Conservation (phyloP, 371 early-diverging fungal genomes). For the Mucor lusitanicus region DNA sequence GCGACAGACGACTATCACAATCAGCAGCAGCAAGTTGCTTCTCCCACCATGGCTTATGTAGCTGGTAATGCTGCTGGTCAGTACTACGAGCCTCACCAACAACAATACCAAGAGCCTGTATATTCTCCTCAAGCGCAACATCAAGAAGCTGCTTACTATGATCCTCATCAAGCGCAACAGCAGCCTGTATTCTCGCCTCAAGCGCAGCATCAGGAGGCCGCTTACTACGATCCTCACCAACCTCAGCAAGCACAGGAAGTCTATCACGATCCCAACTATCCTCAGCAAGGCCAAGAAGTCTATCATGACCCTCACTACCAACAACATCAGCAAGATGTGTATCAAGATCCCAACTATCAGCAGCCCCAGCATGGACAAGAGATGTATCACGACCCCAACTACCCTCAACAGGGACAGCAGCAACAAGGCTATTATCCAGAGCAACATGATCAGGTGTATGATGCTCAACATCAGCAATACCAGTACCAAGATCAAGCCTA, state of each 20-base stretch:
- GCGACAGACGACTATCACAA: neutral
- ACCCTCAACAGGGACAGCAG: constrained; percentile 4
- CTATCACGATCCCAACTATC: constrained; percentile 2
- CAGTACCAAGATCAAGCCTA: neutral
- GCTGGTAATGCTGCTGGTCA: constrained; percentile 10
- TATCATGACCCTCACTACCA: constrained; percentile 17
- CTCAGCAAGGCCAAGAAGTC: neutral
- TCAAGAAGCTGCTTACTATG: constrained; percentile 9
- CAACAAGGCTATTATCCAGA: constrained; percentile 4
- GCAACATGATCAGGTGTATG: neutral
- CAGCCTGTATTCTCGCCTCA: constrained; percentile 5
- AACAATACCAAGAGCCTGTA: constrained; percentile 1
- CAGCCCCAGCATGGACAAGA: constrained; percentile 6
- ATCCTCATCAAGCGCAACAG: neutral
- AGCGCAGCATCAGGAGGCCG: constrained; percentile 10
- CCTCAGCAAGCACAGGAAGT: constrained; percentile 5
- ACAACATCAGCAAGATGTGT: constrained; percentile 16
- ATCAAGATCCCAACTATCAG: constrained; percentile 16
- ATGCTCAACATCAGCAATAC: neutral
- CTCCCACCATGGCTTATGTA: constrained; percentile 20
- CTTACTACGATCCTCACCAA: constrained; percentile 15
- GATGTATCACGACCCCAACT: constrained; percentile 9
- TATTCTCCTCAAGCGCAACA: constrained; percentile 7
- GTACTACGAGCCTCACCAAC: constrained; percentile 10
- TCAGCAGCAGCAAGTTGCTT: neutral